Conservation (phyloP, 495 filamentous ascomycete species). For the Penicillium canescens region DNA sequence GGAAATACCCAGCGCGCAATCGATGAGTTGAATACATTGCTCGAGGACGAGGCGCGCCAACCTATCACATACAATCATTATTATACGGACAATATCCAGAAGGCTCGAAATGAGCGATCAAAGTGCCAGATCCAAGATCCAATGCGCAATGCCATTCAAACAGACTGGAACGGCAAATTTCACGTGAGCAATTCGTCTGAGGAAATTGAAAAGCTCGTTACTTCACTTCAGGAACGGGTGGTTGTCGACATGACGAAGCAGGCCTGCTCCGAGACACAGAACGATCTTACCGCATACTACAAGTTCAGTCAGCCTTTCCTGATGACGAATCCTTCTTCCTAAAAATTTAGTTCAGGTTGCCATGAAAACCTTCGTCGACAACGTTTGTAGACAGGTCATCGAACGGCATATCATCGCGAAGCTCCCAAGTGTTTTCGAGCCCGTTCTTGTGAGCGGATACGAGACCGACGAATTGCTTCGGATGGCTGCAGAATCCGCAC, state of each 20-base stretch:
- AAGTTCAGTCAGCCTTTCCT: no score
- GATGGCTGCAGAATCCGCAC: constrained; percentile 6
- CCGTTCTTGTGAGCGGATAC: not conserved
- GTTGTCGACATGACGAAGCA: constrained; percentile 24
- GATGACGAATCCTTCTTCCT: no score
- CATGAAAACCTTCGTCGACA: no score
- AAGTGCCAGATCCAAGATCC: constrained; percentile 6
- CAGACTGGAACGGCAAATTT: not conserved
- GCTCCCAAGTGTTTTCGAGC: no score
- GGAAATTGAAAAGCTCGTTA: constrained; percentile 1
- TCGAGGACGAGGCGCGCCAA: constrained; percentile 35
- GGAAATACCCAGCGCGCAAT: no score
- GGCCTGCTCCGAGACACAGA: constrained; percentile 22
- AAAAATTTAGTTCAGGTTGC: no score
- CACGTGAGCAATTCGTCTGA: not conserved
- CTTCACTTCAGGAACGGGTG: constrained; percentile 17
- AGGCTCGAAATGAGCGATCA: constrained; percentile 20
- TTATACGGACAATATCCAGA: no score
- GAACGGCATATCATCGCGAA: no score
- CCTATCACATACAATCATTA: constrained; percentile 52
- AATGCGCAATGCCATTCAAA: not conserved
- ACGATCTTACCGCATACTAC: no score
- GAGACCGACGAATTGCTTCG: not conserved
- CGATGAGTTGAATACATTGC: constrained; percentile 29
- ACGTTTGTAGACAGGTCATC: no score